Evolutionary conservation across 352 stramenopile species (phyloP).

Genomic region (Albugo candida): DNA sequence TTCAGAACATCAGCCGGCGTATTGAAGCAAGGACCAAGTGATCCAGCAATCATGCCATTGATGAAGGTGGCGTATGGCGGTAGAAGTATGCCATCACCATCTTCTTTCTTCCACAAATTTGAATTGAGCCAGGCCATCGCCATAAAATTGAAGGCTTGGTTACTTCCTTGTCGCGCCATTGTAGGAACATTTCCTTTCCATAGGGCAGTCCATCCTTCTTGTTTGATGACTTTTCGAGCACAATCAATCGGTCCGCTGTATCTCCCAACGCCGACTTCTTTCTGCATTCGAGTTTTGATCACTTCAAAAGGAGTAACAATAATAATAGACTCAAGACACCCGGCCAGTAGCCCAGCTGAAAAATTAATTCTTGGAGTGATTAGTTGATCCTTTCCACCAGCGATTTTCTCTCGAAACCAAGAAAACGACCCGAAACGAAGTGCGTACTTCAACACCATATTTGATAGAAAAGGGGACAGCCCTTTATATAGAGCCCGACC

Average conservation of each 20-base stretch:
- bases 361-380: conserved; percentile 69
- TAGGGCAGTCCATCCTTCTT: conserved; percentile 86
- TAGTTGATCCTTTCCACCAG: conserved; percentile 39
- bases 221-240: conserved; percentile 76
- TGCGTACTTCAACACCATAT: conserved; percentile 82
- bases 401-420: conserved; percentile 75
- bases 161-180: conserved; percentile 92
- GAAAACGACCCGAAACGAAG: conserved; percentile 71
- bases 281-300: conserved; percentile 96
- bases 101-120: conserved; percentile 81
- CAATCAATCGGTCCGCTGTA: conserved; percentile 84
- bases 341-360: conserved; percentile 77
- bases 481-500: conserved; percentile 67
- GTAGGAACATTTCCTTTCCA: conserved; percentile 94
- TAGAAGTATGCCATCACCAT: conserved; percentile 80
- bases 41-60: conserved; percentile 81
- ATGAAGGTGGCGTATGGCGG: conserved; percentile 86
- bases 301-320: conserved; percentile 96
- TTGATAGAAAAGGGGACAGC: conserved; percentile 66
- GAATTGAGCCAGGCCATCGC: conserved; percentile 84
- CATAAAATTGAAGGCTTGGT: conserved; percentile 98
- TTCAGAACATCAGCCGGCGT: conserved; percentile 90
- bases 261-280: conserved; percentile 83
- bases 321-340: conserved; percentile 90
- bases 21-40: conserved; percentile 75